Percentiles rank a stretch among this genome's conserved stretches.
Evolutionary conservation across 2,329 filamentous ascomycete genomes (phyloP).

Genomic region (Aspergillus calidoustus): DNA sequence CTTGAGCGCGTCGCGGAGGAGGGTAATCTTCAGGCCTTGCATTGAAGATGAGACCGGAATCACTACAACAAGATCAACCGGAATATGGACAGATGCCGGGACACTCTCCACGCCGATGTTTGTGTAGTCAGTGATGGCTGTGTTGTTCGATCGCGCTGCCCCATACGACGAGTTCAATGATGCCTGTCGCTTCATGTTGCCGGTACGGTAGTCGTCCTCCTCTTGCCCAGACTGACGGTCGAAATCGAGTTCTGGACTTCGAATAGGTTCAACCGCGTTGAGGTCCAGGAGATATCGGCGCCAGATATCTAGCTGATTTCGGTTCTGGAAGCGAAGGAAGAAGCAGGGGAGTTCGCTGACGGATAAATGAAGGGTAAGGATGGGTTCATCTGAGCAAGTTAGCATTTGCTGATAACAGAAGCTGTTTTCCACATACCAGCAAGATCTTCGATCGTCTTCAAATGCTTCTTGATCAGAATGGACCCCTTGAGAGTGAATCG

Average conservation of each 20-base stretch:
- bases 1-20: conserved; percentile 86
- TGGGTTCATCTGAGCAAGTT: conserved; percentile 67
- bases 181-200: conserved; percentile 70
- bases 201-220: conserved; percentile 78
- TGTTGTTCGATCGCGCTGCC: conserved; percentile 78
- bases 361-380: conserved; percentile 87
- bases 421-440: conserved; percentile 41
- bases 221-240: conserved; percentile 77
- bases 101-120: conserved; percentile 60
- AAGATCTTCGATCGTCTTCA: conserved; percentile 80
- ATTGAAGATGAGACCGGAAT: conserved; percentile 97
- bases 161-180: conserved; percentile 85
- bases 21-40: conserved; percentile 98
- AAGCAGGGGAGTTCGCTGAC: conserved; percentile 93
- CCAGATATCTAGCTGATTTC: conserved; percentile 82
- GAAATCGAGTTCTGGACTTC: conserved; percentile 76
- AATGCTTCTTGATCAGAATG: conserved; percentile 96
- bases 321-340: conserved; percentile 85
- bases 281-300: conserved; percentile 84
- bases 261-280: conserved; percentile 68
- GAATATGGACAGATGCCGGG: conserved; percentile 80
- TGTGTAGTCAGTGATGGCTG: conserved; percentile 90
- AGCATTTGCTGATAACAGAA: background rate
- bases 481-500: conserved; percentile 94
- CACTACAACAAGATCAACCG: conserved; percentile 93